Conservation (phyloP, 2,329 filamentous ascomycete species). For the Beauveria australis region DNA sequence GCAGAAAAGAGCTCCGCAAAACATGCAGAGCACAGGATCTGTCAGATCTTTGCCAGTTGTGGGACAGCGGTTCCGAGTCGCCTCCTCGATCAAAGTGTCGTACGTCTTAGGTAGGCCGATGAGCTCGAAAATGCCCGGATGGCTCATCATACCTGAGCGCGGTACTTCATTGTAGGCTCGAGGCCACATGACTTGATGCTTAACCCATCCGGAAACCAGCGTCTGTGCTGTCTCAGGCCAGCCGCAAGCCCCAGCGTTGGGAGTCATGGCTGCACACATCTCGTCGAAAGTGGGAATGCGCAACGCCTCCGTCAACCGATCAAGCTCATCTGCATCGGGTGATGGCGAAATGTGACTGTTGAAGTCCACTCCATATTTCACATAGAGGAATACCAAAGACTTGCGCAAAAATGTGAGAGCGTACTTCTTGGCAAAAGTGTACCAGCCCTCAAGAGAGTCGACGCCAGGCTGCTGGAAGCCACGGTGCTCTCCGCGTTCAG, state of each 20-base stretch:
- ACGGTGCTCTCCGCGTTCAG: slow-evolving; percentile 29
- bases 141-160: slow-evolving; percentile 49
- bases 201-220: slow-evolving; percentile 64
- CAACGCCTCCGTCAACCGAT: slow-evolving; percentile 69
- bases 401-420: slow-evolving; percentile 88
- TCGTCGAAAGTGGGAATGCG: slow-evolving; percentile 71
- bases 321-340: slow-evolving; percentile 66
- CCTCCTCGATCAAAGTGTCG: slow-evolving; percentile 86
- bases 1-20: slow-evolving; percentile 96
- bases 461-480: slow-evolving; percentile 50
- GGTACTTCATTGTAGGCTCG: slow-evolving; percentile 23
- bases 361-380: slow-evolving; percentile 84
- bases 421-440: slow-evolving; percentile 65
- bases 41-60: slow-evolving; percentile 85
- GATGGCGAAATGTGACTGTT: slow-evolving; percentile 57
- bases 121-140: slow-evolving; percentile 89
- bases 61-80: slow-evolving; percentile 73
- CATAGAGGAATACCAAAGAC: slow-evolving; percentile 71
- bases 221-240: slow-evolving; percentile 39
- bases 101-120: slow-evolving; percentile 88
- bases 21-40: slow-evolving; percentile 85
- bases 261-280: slow-evolving; percentile 57
- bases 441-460: slow-evolving; percentile 45
- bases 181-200: slow-evolving; percentile 45
- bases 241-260: slow-evolving; percentile 33